Evolutionary conservation across 2,329 filamentous ascomycete species (phyloP).

Genomic region (Coniochaeta hoffmannii): DNA sequence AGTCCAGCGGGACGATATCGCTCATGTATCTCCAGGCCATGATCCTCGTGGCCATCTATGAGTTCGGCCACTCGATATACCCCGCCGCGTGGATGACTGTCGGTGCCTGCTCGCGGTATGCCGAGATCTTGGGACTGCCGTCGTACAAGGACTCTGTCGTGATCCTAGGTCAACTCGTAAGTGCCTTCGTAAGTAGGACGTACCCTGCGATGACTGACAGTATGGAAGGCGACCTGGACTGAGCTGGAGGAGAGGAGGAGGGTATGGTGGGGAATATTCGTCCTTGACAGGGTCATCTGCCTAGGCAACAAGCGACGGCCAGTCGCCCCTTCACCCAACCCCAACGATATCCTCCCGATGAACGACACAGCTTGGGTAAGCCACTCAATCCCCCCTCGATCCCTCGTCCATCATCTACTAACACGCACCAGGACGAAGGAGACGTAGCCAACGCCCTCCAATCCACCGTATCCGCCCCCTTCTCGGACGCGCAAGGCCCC

Average conservation of each 20-base stretch:
- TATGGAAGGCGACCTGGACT: conserved; percentile 31
- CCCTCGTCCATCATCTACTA: background rate
- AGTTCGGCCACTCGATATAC: conserved; percentile 40
- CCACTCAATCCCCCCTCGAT: background rate
- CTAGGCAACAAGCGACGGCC: conserved; percentile 19
- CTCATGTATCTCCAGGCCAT: conserved; percentile 36
- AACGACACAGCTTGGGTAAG: conserved; percentile 33
- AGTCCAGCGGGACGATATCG: conserved; percentile 32
- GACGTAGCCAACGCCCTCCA: conserved; percentile 21
- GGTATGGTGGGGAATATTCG: conserved; percentile 40
- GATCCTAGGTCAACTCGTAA: conserved; percentile 28
- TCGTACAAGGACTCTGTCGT: conserved; percentile 24
- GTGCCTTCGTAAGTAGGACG: conserved; percentile 2
- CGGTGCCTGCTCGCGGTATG: conserved; percentile 35
- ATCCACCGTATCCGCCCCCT: conserved; percentile 28
- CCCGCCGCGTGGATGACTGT: conserved; percentile 41
- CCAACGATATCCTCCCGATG: conserved; percentile 22
- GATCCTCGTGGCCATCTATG: conserved; percentile 37
- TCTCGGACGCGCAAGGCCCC: conserved; percentile 36
- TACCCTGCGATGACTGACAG: background rate
- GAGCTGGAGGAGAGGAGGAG: conserved; percentile 37
- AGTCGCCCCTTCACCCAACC: conserved; percentile 12
- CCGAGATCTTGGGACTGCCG: conserved; percentile 35
- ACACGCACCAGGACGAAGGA: conserved; percentile 24
- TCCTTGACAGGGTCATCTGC: conserved; percentile 31